Conservation (phyloP, 1,284 basidiomycete genomes). For the Phellopilus nigrolimitatus region DNA sequence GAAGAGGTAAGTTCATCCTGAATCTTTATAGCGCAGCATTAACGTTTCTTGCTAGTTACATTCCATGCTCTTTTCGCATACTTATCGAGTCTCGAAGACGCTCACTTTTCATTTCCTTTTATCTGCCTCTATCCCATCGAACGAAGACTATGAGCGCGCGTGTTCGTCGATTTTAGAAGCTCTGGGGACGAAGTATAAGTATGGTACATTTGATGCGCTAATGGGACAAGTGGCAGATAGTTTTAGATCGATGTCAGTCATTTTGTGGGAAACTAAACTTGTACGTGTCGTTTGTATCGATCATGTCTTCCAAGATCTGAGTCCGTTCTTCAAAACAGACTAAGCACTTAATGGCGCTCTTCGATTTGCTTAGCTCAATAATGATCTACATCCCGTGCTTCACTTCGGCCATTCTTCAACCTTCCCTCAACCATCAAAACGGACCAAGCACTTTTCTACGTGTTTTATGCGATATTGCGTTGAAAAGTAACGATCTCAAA, state of each 20-base stretch:
- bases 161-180: constrained; percentile 22
- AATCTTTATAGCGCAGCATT: constrained; percentile 5
- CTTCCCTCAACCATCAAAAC: neutral
- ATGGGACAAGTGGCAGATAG: constrained; percentile 13
- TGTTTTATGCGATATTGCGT: constrained; percentile 40
- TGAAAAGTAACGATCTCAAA: constrained; percentile 34
- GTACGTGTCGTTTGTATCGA: constrained; percentile 12
- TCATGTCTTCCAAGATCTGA: neutral
- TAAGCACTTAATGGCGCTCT: constrained; percentile 41
- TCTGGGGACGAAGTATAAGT: constrained; percentile 13
- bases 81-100: constrained; percentile 31
- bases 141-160: constrained; percentile 28
- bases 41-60: constrained; percentile 43
- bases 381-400: constrained; percentile 48
- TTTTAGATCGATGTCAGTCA: constrained; percentile 16
- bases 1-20: constrained; percentile 42
- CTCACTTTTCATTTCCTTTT: constrained; percentile 57
- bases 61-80: constrained; percentile 55
- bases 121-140: constrained; percentile 31
- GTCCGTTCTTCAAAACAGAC: constrained; percentile 39
- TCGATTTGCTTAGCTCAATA: constrained; percentile 47
- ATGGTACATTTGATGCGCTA: constrained; percentile 8
- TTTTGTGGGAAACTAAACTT: constrained; percentile 13
- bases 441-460: constrained; percentile 4
- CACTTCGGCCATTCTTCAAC: constrained; percentile 33